phyloP scores from a whole-genome alignment of 257 asterid genomes.

The Solanum peruvianum region DNA sequence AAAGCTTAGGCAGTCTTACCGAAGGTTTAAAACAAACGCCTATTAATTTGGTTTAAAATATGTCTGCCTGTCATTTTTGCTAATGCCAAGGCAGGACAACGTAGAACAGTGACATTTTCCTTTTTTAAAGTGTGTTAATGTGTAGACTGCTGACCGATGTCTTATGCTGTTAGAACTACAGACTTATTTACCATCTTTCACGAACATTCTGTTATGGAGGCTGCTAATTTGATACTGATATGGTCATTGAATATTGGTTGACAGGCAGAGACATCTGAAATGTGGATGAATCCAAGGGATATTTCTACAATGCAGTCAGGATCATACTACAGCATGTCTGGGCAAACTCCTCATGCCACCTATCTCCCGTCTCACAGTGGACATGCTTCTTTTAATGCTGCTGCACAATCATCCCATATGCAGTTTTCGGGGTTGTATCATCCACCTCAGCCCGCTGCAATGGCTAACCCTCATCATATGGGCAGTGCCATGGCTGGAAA shows the following conservation, averaged over 20 bases:
- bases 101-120: background rate
- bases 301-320: slow-evolving; percentile 55
- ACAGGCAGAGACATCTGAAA: slow-evolving; percentile 90
- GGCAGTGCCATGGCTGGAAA: slow-evolving; percentile 68
- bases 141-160: background rate
- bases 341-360: slow-evolving; percentile 70
- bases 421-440: slow-evolving; percentile 85
- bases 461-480: slow-evolving; percentile 71
- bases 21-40: background rate
- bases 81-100: background rate
- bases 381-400: slow-evolving; percentile 69
- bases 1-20: background rate
- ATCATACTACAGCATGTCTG: slow-evolving; percentile 76
- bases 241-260: background rate
- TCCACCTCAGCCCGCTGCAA: slow-evolving; percentile 37
- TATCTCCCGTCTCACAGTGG: slow-evolving; percentile 76
- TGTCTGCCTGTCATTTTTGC: background rate
- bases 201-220: background rate
- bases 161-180: background rate
- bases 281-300: slow-evolving; percentile 90
- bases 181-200: background rate
- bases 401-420: slow-evolving; percentile 87
- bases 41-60: background rate
- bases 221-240: background rate
- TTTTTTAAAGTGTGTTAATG: background rate